phyloP scores from a whole-genome alignment of 1,139 yeast species.

The Yamadazyma dushanensis region DNA sequence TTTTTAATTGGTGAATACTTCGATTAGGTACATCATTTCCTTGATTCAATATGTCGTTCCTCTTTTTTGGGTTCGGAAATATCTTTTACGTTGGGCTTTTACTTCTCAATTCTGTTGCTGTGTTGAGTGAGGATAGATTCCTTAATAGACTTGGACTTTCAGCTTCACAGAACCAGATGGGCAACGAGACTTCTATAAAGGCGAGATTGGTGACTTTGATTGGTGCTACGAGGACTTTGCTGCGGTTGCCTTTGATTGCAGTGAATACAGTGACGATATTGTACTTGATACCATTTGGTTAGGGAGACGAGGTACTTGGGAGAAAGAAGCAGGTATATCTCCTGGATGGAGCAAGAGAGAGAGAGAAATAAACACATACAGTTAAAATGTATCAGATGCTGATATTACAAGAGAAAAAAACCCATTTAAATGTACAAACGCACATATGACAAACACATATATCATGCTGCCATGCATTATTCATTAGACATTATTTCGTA shows the following conservation, averaged over 20 bases:
- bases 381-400: no score
- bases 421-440: no score
- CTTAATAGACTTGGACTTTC: constrained; percentile 48
- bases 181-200: constrained; percentile 32
- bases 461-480: not conserved
- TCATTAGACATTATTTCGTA: constrained; percentile 5
- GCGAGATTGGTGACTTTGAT: constrained; percentile 42
- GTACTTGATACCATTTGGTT: constrained; percentile 46
- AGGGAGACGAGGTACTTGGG: constrained; percentile 1
- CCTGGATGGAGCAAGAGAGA: no score
- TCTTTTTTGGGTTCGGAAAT: constrained; percentile 49
- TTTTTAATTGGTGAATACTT: no score
- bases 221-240: constrained; percentile 47
- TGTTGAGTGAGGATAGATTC: constrained; percentile 49
- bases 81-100: constrained; percentile 42
- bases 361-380: no score
- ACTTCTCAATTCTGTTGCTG: constrained; percentile 46
- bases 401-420: no score
- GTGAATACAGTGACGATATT: constrained; percentile 40
- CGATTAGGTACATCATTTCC: not conserved
- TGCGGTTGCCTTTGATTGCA: constrained; percentile 46
- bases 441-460: no score
- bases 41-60: constrained; percentile 8
- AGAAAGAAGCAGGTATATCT: not conserved
- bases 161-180: constrained; percentile 27